These are phyloP conservation scores for Acanthochlamys bracteata DNA, from an alignment of 106 monocot genomes.

Conservation along the genomic window DNA sequence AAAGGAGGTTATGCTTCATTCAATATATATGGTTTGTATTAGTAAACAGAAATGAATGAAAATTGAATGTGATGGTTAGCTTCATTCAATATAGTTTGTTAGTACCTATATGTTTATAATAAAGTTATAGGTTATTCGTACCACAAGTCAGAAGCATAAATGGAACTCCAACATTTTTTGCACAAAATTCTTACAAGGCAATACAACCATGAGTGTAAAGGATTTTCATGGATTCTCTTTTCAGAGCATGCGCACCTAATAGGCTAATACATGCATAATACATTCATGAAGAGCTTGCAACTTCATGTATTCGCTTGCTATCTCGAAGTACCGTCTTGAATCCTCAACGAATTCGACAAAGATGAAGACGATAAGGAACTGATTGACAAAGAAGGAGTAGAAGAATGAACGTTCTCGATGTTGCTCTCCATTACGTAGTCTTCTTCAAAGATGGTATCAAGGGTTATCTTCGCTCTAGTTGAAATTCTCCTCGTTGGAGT, in stretches of 20 bases:
- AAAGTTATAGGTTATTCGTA: no score
- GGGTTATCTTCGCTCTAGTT: background rate
- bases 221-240: background rate
- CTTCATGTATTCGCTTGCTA: no score
- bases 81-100: no score
- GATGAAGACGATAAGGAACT: background rate
- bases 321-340: background rate
- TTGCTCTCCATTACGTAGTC: background rate
- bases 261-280: background rate
- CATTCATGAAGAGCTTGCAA: no score
- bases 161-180: no score
- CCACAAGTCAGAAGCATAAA: no score
- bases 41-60: no score
- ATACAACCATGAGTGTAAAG: background rate
- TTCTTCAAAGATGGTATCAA: slow-evolving; percentile 5
- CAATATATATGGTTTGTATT: no score
- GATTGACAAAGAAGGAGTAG: background rate
- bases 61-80: no score
- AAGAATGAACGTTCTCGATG: background rate
- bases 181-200: background rate
- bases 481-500: background rate
- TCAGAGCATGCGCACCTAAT: background rate
- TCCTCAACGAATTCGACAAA: background rate
- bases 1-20: no score
- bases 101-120: no score